Conservation (phyloP, 2,329 filamentous ascomycete genomes). For the Parasarocladium wereldwijsianum region DNA sequence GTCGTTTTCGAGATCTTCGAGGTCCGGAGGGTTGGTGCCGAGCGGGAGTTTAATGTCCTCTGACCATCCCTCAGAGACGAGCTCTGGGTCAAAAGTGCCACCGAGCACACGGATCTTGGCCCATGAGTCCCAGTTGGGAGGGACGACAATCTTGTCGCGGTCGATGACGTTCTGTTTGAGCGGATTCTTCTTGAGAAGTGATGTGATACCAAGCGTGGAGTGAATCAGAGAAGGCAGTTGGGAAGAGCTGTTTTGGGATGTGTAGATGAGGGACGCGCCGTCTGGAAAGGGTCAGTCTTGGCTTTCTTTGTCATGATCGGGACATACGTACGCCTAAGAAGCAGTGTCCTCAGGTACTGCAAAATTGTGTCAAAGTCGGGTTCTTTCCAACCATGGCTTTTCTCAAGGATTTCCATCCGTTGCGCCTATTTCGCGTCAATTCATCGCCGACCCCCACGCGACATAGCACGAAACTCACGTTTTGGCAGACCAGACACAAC, state of each 20-base stretch:
- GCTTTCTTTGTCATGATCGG: conserved; percentile 1
- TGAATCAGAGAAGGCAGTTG: conserved; percentile 70
- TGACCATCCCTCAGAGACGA: conserved; percentile 71
- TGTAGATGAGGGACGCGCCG: conserved; percentile 75
- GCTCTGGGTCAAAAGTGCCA: conserved; percentile 85
- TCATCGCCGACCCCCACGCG: conserved; percentile 6
- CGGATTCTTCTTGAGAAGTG: conserved; percentile 61
- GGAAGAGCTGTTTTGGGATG: conserved; percentile 59
- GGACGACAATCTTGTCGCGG: conserved; percentile 85
- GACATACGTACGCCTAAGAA: conserved; percentile 59
- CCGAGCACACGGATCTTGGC: conserved; percentile 88
- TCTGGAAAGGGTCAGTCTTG: conserved; percentile 33
- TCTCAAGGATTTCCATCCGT: conserved; percentile 81
- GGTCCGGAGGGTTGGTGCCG: conserved; percentile 11
- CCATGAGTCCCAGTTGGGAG: conserved; percentile 97
- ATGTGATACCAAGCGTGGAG: conserved; percentile 75
- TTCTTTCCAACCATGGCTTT: conserved; percentile 85
- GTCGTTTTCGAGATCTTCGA: conserved; percentile 10
- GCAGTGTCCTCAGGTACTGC: conserved; percentile 78
- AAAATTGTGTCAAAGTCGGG: conserved; percentile 93
- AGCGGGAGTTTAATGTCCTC: conserved; percentile 55
- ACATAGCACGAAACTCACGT: conserved; percentile 40
- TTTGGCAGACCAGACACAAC: conserved; percentile 89
- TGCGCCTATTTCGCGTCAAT: conserved; percentile 44
- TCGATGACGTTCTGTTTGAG: conserved; percentile 87